phyloP scores from a whole-genome alignment of 2,329 filamentous ascomycete species.

The Fusarium chaquense region DNA sequence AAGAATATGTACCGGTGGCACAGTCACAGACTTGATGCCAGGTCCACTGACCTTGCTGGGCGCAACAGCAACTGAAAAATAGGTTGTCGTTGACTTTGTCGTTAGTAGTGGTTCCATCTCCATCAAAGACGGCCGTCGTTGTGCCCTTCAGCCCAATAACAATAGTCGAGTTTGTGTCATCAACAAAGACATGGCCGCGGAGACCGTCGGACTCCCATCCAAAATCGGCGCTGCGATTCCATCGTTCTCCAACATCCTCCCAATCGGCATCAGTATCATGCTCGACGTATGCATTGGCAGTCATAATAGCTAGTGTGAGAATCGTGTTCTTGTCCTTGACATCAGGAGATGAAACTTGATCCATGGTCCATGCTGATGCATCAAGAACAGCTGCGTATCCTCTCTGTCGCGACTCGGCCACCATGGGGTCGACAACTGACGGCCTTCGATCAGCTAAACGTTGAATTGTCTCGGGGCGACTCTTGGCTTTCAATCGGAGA shows the following conservation, averaged over 20 bases:
- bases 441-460: constrained; percentile 83
- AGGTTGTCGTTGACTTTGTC: constrained; percentile 99
- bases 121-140: constrained; percentile 90
- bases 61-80: constrained; percentile 98
- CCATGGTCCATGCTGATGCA: constrained; percentile 83
- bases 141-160: constrained; percentile 96
- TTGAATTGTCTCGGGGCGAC: constrained; percentile 77
- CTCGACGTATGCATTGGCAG: constrained; percentile 88
- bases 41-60: constrained; percentile 87
- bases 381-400: constrained; percentile 77
- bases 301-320: constrained; percentile 86
- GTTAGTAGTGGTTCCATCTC: constrained; percentile 95
- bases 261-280: constrained; percentile 80
- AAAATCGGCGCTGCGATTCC: constrained; percentile 89
- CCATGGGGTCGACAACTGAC: constrained; percentile 80
- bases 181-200: constrained; percentile 91
- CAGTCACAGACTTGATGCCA: constrained; percentile 96
- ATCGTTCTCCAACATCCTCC: constrained; percentile 81
- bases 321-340: constrained; percentile 87
- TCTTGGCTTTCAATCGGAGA: constrained; percentile 70
- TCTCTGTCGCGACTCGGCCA: constrained; percentile 76
- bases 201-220: constrained; percentile 93
- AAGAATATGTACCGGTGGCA: constrained; percentile 85
- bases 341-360: constrained; percentile 83
- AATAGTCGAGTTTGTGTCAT: constrained; percentile 85